Base-by-base conservation (phyloP, 176 grass and related monocot genomes). In the Eremochloa ophiuroides region DNA sequence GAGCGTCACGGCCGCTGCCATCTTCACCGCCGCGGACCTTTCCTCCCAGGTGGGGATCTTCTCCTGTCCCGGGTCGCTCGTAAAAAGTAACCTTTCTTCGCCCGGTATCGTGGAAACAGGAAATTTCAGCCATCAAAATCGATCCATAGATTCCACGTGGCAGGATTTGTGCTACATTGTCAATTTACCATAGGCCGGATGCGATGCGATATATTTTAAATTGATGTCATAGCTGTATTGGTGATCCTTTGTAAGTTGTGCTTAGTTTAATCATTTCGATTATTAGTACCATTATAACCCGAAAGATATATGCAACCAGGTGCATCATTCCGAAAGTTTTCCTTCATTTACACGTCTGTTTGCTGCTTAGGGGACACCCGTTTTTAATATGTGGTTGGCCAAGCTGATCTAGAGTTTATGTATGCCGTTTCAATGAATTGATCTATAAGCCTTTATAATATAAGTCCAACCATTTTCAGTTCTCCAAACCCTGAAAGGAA, bases 11-110 rank as follows among this genome's bases (percentile, higher is more conserved):
- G 95, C 92, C 17, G 92, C 86, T 17, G 9, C 76, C 84, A 98
- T 98, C 80, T 98, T 95, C 83, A 94, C 84, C 58, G 90, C 69
- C 40, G 92, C 92, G 2, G 95, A 98, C 77, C 50, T 93, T 75
- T 84, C 90, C 27, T 95, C 92, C 41, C 95, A 98, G 95, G 95
- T 97, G 53, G 23, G 66, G 12, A 12, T 30, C n/a, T 7, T 35
- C 42, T 6, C 4, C 9, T 14, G n/a, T 75, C 26, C 6, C 9
- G 25, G 17, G 3, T 35, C 31, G 10, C 22, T 27, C 18, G 48
- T 11, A 15, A 60, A 67, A 18, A 29, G 0, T 5, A 12, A 34
- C 47, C 7, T 28, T 28, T 69, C 25, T 10, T 13, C 7, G 22
- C 9, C 22, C 53, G 16, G 13, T 27, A 58, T 48, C 17, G 39